Base-by-base conservation (phyloP, 495 filamentous ascomycete species). In the Tuber microsphaerosporum region DNA sequence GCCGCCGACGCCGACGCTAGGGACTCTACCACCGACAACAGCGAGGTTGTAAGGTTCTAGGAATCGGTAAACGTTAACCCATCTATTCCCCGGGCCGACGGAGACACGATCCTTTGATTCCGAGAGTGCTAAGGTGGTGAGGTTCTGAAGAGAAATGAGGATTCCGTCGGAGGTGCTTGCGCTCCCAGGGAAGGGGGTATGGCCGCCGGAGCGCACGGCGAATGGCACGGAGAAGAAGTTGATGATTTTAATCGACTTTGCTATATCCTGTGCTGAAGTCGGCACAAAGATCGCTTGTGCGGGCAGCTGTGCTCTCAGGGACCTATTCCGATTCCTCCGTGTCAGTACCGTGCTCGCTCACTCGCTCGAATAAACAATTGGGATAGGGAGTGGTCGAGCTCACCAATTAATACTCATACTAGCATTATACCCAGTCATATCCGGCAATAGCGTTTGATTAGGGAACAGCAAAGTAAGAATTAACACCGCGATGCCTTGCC, bases 1-100 rank as follows among this genome's bases (percentile, higher is more conserved):
- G 14, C 90, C 90, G n/a, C 86, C 86, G 1, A 90, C 87, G 44
- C 90, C 90, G 70, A 91, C 86, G 7, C 84, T 84, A 0, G 84
- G 76, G 34, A 84, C 85, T 19, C 90, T 86, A n/a, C 89, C 89
- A 10, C 89, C 90, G 2, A 89, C 83, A 2, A 87, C 85, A 1
- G 88, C 79, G 1, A 88, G 80, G 16, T 85, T 85, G 42, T 86
- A 79, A 6, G 84, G 77, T 17, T 85, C 85, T 1, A 91, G 84
- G 69, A 80, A 82, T 1, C 73, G 70, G 77, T 89, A 91, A 12
- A 91, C 87, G 70, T 89, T 82, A 39, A 80, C 77, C 90, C 90
- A 92, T 37, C 77, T 79, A 44, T 83, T 83, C 7, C 88, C 89
- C 9, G 88, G 80, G 10, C 83, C 88, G 44, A 80, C 71, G 69